A percentile compares a stretch with the other conserved stretches of the same genome.
phyloP scores from a whole-genome alignment of 148 eudicot species.

The Nyssa sinensis region DNA sequence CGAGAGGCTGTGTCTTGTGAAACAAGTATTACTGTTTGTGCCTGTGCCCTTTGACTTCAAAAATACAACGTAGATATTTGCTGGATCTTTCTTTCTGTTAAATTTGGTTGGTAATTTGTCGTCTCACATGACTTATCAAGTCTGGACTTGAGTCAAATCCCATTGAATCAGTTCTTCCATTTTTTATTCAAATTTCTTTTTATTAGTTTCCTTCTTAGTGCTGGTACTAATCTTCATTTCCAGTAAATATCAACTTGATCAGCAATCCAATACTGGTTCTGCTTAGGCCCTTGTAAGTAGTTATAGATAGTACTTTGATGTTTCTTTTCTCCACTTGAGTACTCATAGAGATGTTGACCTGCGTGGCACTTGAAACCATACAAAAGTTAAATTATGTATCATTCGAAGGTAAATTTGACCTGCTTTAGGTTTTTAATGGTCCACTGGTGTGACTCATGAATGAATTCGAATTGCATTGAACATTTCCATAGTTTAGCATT shows the following conservation, averaged over 20 bases:
- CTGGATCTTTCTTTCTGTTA: neutral
- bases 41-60: neutral
- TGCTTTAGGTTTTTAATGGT: neutral
- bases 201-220: neutral
- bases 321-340: neutral
- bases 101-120: neutral
- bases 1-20: neutral
- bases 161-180: neutral
- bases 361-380: neutral
- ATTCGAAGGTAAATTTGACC: neutral
- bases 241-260: neutral
- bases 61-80: neutral
- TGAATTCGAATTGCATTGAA: neutral
- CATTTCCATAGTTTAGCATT: neutral
- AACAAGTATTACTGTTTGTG: neutral
- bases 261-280: neutral
- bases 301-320: neutral
- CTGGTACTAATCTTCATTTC: neutral
- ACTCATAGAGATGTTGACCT: neutral
- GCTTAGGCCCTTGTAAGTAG: neutral
- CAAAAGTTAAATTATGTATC: neutral
- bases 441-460: neutral
- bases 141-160: neutral
- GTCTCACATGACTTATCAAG: neutral
- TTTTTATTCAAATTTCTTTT: neutral